Evolutionary conservation across 2,329 filamentous ascomycete genomes (phyloP).

Genomic region (Aspergillus sojae): DNA sequence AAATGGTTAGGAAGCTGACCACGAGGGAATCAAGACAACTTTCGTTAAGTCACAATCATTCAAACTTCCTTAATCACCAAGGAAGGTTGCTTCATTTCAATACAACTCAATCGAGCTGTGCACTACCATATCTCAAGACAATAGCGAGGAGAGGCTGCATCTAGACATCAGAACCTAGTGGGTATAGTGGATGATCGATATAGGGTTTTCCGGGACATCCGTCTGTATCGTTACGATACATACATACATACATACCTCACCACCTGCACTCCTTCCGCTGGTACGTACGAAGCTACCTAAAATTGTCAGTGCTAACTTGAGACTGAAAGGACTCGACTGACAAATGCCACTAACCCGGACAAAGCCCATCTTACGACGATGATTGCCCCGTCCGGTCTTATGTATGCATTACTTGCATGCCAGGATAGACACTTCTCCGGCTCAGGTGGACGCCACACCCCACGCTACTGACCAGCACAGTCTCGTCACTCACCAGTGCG

Average conservation of each 20-base stretch:
- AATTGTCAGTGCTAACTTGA: neutral
- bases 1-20: neutral
- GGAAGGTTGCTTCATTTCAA: neutral
- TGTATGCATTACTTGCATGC: conserved; percentile 26
- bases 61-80: neutral
- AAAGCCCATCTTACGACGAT: conserved; percentile 10
- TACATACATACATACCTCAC: neutral
- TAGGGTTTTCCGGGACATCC: conserved; percentile 5
- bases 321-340: neutral
- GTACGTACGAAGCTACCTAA: neutral
- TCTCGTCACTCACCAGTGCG: conserved; percentile 13
- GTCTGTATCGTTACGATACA: neutral
- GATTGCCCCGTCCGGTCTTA: conserved; percentile 13
- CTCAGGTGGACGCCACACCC: conserved; percentile 28
- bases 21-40: neutral
- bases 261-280: neutral
- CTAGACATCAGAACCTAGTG: neutral
- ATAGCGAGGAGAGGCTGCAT: neutral
- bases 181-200: conserved; percentile 1
- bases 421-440: conserved; percentile 23
- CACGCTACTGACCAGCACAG: conserved; percentile 19
- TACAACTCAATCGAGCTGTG: neutral
- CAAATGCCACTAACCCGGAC: neutral
- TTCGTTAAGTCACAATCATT: neutral
- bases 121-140: neutral